Evolutionary conservation across 352 stramenopile species (phyloP), one percentile per base, ranked within the genome.

Genomic region (Phytophthora foliorum): DNA sequence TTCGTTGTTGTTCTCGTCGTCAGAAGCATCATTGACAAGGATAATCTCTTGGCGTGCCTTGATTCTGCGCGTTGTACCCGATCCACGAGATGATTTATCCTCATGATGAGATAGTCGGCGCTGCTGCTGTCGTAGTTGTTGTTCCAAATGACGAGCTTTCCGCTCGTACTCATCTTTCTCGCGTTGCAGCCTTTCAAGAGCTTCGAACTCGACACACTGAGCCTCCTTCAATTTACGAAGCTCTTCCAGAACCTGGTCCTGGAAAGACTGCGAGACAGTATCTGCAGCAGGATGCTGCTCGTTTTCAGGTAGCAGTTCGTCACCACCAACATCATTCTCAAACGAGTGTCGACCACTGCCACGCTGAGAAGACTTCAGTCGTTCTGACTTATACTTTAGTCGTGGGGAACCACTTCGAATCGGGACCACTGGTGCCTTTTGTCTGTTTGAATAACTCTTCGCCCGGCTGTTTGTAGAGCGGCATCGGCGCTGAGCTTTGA

Each of bases 191-290:
- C 57, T 64, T 25, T 74, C 64, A 1, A 75, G 38, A 36, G 59
- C 46, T 31, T 70, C 46, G 19, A 72, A 76, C 16, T 70, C 56
- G 6, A 57, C 21, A 10, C 54, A 21, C 10, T 70, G 55, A 48
- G 86, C 75, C 45, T 86, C 36, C 48, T 86, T 89, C 14, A 89
- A 72, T 27, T 77, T 76, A n/a, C 79, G 77, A 6, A 91, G 62
- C 45, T 91, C 78, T 2, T 67, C 34, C 3, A 91, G 38, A 10
- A 91, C 72, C 55, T 83, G 69, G 0, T 74, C 49, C 61, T 89
- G 74, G 42, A 91, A 91, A 17, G 71, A 72, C 16, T 67, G 61
- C 0, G 70, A 68, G 2, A 48, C 22, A 25, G 19, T 32, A 17
- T 72, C 53, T n/a, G 0, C 24, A 4, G 16, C 13, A 51, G 36